Percentiles rank a stretch among this genome's conserved stretches.
These are phyloP conservation scores for Aspergillus aculeatus DNA, from an alignment of 2,329 filamentous ascomycete species.

Conservation along the genomic window DNA sequence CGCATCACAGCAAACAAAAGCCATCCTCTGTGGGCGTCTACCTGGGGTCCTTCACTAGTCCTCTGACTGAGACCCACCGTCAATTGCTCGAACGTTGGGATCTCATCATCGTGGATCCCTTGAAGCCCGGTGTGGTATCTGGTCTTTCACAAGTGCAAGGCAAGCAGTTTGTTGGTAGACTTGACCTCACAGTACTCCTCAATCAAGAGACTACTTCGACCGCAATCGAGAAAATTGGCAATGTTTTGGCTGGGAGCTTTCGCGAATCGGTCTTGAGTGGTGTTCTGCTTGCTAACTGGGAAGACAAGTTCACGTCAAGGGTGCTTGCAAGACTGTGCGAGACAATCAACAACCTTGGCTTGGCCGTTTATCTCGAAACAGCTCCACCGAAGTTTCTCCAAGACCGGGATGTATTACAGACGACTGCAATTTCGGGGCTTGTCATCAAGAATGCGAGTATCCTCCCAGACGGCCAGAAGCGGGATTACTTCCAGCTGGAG, in stretches of 20 bases:
- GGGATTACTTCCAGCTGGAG: constrained; percentile 47
- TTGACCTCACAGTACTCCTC: constrained; percentile 29
- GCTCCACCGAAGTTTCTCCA: constrained; percentile 42
- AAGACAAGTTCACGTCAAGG: constrained; percentile 30
- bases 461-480: constrained; percentile 40
- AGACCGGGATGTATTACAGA: constrained; percentile 36
- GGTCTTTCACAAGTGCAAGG: constrained; percentile 28
- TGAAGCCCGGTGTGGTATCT: constrained; percentile 35
- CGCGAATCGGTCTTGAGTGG: constrained; percentile 37
- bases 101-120: constrained; percentile 46
- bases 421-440: constrained; percentile 37
- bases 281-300: constrained; percentile 45
- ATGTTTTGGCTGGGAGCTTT: constrained; percentile 26
- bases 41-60: constrained; percentile 39
- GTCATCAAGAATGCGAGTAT: constrained; percentile 46
- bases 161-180: constrained; percentile 32
- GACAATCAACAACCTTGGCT: constrained; percentile 34
- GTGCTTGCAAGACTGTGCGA: constrained; percentile 34
- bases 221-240: constrained; percentile 31
- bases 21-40: constrained; percentile 45
- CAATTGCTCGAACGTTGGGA: constrained; percentile 45
- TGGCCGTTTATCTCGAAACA: constrained; percentile 46
- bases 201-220: constrained; percentile 23
- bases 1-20: constrained; percentile 20
- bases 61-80: constrained; percentile 32